phyloP scores from a whole-genome alignment of 1,139 yeast species.

The Zhuliangozyma parablackwelliae region DNA sequence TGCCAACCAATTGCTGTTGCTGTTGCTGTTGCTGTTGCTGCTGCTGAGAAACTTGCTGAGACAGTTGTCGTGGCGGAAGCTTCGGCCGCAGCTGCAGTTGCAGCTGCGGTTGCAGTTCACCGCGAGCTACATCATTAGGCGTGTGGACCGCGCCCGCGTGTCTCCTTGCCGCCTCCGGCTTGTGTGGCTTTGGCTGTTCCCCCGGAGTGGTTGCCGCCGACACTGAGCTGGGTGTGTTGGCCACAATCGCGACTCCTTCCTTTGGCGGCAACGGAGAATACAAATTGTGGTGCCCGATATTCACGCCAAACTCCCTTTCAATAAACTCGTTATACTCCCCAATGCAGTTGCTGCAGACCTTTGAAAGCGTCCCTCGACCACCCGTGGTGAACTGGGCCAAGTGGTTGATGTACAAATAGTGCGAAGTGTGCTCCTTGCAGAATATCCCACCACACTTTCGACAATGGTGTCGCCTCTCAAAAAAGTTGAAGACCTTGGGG shows the following conservation, averaged over 20 bases:
- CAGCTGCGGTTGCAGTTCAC: too few relatives aligned
- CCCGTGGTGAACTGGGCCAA: slow-evolving; percentile 74
- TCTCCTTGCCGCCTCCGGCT: background rate
- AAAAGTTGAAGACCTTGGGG: slow-evolving; percentile 57
- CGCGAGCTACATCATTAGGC: too few relatives aligned
- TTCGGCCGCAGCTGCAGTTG: slow-evolving; percentile 6
- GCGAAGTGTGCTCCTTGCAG: slow-evolving; percentile 65
- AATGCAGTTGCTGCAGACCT: slow-evolving; percentile 77
- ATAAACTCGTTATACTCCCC: slow-evolving; percentile 59
- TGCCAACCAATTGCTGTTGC: slow-evolving; percentile 31
- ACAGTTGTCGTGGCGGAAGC: slow-evolving; percentile 2
- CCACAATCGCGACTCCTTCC: too few relatives aligned
- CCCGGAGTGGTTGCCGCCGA: too few relatives aligned
- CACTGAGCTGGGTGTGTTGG: too few relatives aligned
- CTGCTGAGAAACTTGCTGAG: slow-evolving; percentile 7
- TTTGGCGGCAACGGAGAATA: background rate
- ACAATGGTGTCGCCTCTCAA: slow-evolving; percentile 91
- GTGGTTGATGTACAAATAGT: slow-evolving; percentile 57
- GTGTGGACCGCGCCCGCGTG: background rate
- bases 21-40: slow-evolving; percentile 1
- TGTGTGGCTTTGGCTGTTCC: background rate
- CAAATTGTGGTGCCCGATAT: slow-evolving; percentile 4
- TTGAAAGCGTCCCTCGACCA: slow-evolving; percentile 65
- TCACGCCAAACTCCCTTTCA: slow-evolving; percentile 37
- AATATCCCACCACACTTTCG: slow-evolving; percentile 90